Base-by-base conservation (phyloP, 441 rosid species). In the Erodium trifolium region DNA sequence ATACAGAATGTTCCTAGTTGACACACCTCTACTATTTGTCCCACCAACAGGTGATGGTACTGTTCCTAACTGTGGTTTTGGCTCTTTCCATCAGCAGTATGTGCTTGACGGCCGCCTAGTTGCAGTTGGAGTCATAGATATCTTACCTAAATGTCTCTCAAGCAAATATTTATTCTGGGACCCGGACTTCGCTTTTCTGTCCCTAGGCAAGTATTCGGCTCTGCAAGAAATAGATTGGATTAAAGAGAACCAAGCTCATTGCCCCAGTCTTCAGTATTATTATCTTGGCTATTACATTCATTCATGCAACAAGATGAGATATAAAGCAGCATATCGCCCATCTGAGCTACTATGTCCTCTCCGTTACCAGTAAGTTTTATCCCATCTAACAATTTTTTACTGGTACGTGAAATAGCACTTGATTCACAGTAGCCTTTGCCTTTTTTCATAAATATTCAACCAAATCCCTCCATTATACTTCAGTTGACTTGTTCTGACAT, bases 121-220 rank as follows among this genome's bases (percentile, higher is more conserved):
- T 80, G 97, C 95, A 39, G 97, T 91, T 51, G 99, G 99, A 55
- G 95, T 93, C 16, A 66, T 93, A 23, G 99, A 93, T 79, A 80
- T 91, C 76, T 95, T 93, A 59, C 99, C 99, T 29, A 85, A 80
- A 76, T 91, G 97, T 78, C 80, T 93, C 80, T 93, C 97, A 0
- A 93, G 99, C 85, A 89, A 88, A 78, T 93, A 91, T 79, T 78
- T 93, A 57, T 91, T 93, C 78, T 93, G 99, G 97, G 99, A 93
- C 77, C 97, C 99, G 18, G 99, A 91, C 75, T 81, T 78, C 65
- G 91, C 97, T 67, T 88, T 79, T 71, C 72, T 93, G 57, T 91
- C 99, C 10, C 80, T 86, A 43, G 99, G 99, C 51, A 93, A 91
- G 75, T 93, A 89, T 84, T 85, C 97, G 63, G 98, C 98, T n/a